Evolutionary conservation across 768 basidiomycete genomes (phyloP), one percentile per base, ranked within the genome.

Genomic region (Exsudoporus frostii): DNA sequence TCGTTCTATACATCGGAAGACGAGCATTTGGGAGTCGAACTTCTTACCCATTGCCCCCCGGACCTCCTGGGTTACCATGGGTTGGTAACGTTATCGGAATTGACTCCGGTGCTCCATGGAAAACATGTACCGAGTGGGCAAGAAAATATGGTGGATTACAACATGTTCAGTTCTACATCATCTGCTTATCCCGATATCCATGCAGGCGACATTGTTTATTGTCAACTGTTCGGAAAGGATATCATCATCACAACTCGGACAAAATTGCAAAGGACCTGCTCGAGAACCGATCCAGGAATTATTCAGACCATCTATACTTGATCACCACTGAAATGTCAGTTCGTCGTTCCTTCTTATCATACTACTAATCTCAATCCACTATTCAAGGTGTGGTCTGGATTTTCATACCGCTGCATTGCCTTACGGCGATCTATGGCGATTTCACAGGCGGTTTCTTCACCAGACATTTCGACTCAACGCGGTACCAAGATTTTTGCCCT

Each of bases 401-500:
- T 57, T 50, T 36, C 22, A 33, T 7, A 15, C 56, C 1, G 19
- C 4, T 6, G 0, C 40, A 0, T 2, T 56, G 25, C 37, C 7
- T 0, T 50, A 60, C 4, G 53, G 58, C 0, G 48, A 55, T 24
- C 14, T 2, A 20, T 60, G 58, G 59, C 47, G 56, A 19, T 7
- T 54, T 6, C 57, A 59, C 8, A 27, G 58, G 17, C 58, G 48
- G 4, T 25, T 58, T 25, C 48, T 59, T 17, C 58, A 59, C 37
- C 55, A 53, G 27, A 43, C 56, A 0, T 54, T 59, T 15, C 19
- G 34, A 2, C 13, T 3, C 2, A 37, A 50, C 1, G 44, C 20
- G 1, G 33, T 22, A 4, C 5, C 19, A 0, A 53, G 48, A 47
- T 59, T 58, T 20, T 4, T 25, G 0, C 51, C 20, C 0, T 4